Conservation (phyloP, 345 rosid species). For the Lumnitzera littorea region DNA sequence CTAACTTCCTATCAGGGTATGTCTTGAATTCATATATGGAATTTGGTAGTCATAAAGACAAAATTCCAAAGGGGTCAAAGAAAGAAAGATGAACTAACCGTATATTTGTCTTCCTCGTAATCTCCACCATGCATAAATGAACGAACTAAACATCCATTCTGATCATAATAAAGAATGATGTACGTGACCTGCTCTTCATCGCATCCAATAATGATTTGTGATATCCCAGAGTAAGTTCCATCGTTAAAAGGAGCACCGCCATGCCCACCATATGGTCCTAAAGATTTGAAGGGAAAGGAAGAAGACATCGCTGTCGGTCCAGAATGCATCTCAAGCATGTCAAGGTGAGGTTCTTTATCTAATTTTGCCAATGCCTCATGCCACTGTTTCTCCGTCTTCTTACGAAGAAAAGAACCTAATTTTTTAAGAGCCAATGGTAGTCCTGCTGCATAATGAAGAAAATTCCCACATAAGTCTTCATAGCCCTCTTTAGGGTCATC, state of each 20-base stretch:
- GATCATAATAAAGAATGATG: neutral
- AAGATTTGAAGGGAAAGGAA: neutral
- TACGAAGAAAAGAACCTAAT: constrained; percentile 1
- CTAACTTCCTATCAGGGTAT: too few species aligned
- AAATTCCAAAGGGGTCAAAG: too few species aligned
- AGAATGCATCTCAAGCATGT: neutral
- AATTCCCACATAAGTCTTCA: neutral
- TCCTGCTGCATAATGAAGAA: constrained; percentile 6
- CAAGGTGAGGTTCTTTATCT: neutral
- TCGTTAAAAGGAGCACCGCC: constrained; percentile 1
- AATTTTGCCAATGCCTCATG: neutral
- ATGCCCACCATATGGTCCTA: constrained; percentile 2
- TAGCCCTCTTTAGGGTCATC: constrained; percentile 4
- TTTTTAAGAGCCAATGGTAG: neutral
- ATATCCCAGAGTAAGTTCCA: neutral
- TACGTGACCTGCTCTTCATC: neutral
- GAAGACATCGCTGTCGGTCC: neutral
- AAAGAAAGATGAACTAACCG: too few species aligned
- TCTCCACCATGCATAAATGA: neutral
- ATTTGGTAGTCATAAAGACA: too few species aligned
- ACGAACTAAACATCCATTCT: neutral
- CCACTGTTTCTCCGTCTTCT: neutral
- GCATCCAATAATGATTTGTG: neutral
- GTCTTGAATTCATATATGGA: too few species aligned
- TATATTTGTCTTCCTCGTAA: too few species aligned